Base-by-base conservation (phyloP, 2,329 filamentous ascomycete species). In the Akanthomyces lecanii region DNA sequence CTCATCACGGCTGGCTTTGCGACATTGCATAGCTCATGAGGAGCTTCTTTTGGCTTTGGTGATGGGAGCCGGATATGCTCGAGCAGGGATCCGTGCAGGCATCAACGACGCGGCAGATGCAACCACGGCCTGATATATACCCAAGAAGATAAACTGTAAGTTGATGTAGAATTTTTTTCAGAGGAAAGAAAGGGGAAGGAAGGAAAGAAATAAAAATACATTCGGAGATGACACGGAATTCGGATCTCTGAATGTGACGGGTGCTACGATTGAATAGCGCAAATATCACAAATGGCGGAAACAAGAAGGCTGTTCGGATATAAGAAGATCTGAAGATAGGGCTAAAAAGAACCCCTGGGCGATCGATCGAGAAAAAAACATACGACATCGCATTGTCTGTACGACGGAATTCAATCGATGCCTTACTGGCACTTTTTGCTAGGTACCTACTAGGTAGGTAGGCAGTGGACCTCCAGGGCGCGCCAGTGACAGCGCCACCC, bases 1-100 rank as follows among this genome's bases (percentile, higher is more conserved):
- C 73, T 88, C 61, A 77, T 88, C 64, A 79, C 82, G 53, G 77
- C 85, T 21, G 85, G 85, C 5, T 88, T 87, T 71, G 80, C 81
- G 63, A 79, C 83, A 10, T 72, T 87, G 64, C 84, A 87, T 69
- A 79, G 77, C 64, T 79, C 77, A 18, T 78, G 65, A 72, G n/a
- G 10, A 25, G 11, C n/a, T 18, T 30, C 28, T 30, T 6, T 30
- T 30, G 28, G 28, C 28, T 18, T 11, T 21, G 16, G 42, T 55
- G 38, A 8, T 12, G 21, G 36, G 36, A 38, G 58, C 56, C 64
- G 62, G 5, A 8, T 7, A 47, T 66, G 65, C 51, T 16, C 40
- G 64, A 53, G 45, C 45, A 36, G 63, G 64, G 62, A 65, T 2
- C 59, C 40, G 64, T 63, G 40, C 66, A 67, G 61, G 68, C 4